Evolutionary conservation across 1,139 yeast genomes (phyloP).

Genomic region (Hansenula lynferdii): DNA sequence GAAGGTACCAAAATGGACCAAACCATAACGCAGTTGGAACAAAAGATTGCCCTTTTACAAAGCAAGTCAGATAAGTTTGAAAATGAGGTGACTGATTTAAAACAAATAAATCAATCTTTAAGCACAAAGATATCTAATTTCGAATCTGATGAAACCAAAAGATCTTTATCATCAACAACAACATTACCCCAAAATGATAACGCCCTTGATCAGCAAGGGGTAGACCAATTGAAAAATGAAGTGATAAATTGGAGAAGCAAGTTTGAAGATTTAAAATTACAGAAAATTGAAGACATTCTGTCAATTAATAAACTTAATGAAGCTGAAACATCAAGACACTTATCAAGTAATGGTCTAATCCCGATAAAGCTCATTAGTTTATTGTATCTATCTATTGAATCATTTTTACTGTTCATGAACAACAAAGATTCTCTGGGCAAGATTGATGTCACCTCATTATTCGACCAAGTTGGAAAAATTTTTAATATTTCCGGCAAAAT

Average conservation of each 20-base stretch:
- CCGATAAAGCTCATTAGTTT: slow-evolving; percentile 14
- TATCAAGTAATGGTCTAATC: slow-evolving; percentile 15
- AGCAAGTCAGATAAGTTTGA: slow-evolving; percentile 20
- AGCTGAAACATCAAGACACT: background rate
- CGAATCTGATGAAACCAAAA: slow-evolving; percentile 11
- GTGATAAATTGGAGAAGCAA: slow-evolving; percentile 21
- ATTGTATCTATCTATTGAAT: slow-evolving; percentile 15
- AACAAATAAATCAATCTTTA: slow-evolving; percentile 13
- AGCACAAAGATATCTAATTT: slow-evolving; percentile 11
- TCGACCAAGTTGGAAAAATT: slow-evolving; percentile 50
- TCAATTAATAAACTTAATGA: background rate
- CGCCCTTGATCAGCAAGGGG: slow-evolving; percentile 1
- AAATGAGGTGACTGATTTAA: slow-evolving; percentile 16
- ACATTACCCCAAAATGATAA: slow-evolving; percentile 4
- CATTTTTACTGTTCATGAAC: slow-evolving; percentile 11
- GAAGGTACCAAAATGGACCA: slow-evolving; percentile 39
- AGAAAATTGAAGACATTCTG: slow-evolving; percentile 13
- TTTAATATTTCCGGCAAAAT: slow-evolving; percentile 47
- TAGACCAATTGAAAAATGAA: slow-evolving; percentile 22
- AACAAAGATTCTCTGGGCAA: background rate
- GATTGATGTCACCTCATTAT: slow-evolving; percentile 35
- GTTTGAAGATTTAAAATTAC: slow-evolving; percentile 21
- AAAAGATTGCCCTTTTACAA: slow-evolving; percentile 21
- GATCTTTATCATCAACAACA: background rate
- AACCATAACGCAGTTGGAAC: slow-evolving; percentile 31